These are phyloP conservation scores for Yamadazyma sp. DNA, from an alignment of 805 yeast genomes.

Conservation along the genomic window DNA sequence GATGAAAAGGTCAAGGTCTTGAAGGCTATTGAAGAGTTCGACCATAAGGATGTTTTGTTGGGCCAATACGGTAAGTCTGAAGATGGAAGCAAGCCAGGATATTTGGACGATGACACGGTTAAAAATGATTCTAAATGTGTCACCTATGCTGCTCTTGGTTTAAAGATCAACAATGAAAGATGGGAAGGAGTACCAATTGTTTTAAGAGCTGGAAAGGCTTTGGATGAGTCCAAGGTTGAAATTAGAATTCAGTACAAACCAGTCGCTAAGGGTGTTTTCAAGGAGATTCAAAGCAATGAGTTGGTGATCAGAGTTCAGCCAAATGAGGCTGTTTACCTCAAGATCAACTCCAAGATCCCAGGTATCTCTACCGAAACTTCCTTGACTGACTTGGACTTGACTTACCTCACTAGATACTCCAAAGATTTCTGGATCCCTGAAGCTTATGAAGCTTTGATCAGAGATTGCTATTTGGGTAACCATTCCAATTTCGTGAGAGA, in stretches of 20 bases:
- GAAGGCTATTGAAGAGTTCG: constrained; percentile 72
- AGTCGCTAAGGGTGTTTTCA: constrained; percentile 79
- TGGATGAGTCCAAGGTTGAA: constrained; percentile 92
- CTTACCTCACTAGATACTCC: constrained; percentile 74
- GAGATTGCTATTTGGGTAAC: constrained; percentile 87
- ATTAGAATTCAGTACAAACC: constrained; percentile 89
- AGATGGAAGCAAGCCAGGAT: constrained; percentile 89
- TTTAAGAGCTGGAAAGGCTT: constrained; percentile 96
- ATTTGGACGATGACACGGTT: constrained; percentile 90
- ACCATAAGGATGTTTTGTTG: constrained; percentile 62
- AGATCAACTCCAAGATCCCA: constrained; percentile 90
- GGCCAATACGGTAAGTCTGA: constrained; percentile 87
- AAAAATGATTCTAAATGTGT: constrained; percentile 78
- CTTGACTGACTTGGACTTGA: constrained; percentile 85
- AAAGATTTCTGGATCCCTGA: constrained; percentile 93
- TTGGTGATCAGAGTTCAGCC: constrained; percentile 94
- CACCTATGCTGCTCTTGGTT: constrained; percentile 84
- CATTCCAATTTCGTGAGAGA: constrained; percentile 98
- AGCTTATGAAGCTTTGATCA: constrained; percentile 93
- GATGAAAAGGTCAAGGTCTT: constrained; percentile 95
- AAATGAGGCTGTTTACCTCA: constrained; percentile 88
- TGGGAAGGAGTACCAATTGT: constrained; percentile 99
- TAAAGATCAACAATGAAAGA: constrained; percentile 84
- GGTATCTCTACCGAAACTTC: constrained; percentile 83
- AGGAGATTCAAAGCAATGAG: constrained; percentile 84